Evolutionary conservation across 2,329 filamentous ascomycete species (phyloP).

Genomic region (Alternaria triticimaculans): DNA sequence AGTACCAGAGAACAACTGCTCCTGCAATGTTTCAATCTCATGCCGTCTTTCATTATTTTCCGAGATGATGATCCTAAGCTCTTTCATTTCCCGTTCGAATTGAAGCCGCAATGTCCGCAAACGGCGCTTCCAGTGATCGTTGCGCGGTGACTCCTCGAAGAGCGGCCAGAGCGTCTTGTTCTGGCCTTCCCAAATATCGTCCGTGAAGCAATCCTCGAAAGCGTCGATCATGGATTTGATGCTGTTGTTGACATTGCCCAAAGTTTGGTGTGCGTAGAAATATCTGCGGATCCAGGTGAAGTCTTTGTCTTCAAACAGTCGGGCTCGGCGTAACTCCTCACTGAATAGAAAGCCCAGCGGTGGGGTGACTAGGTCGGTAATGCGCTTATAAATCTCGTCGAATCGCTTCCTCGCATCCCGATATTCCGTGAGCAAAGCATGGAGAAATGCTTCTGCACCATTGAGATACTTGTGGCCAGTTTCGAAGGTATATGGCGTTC

Average conservation of each 20-base stretch:
- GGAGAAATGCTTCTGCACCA: conserved; percentile 67
- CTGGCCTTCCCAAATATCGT: conserved; percentile 64
- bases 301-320: conserved; percentile 66
- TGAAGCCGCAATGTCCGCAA: conserved; percentile 57
- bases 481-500: conserved; percentile 63
- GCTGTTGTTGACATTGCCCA: conserved; percentile 65
- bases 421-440: conserved; percentile 65
- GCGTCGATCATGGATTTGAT: conserved; percentile 65
- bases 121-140: conserved; percentile 57
- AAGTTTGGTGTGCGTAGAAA: conserved; percentile 68
- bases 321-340: conserved; percentile 60
- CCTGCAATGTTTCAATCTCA: conserved; percentile 64
- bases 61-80: conserved; percentile 56
- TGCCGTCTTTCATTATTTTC: conserved; percentile 62
- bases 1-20: conserved; percentile 70
- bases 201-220: conserved; percentile 64
- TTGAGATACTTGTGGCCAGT: conserved; percentile 64
- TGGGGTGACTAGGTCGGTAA: conserved; percentile 66
- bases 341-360: conserved; percentile 67
- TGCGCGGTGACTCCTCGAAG: conserved; percentile 55
- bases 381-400: conserved; percentile 62
- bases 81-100: conserved; percentile 60
- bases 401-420: conserved; percentile 66
- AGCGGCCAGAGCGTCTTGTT: conserved; percentile 65
- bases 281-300: conserved; percentile 68